Percentiles rank a stretch among this genome's conserved stretches.
Evolutionary conservation across 495 filamentous ascomycete genomes (phyloP).

Genomic region (Beverwykella pulmonaria): DNA sequence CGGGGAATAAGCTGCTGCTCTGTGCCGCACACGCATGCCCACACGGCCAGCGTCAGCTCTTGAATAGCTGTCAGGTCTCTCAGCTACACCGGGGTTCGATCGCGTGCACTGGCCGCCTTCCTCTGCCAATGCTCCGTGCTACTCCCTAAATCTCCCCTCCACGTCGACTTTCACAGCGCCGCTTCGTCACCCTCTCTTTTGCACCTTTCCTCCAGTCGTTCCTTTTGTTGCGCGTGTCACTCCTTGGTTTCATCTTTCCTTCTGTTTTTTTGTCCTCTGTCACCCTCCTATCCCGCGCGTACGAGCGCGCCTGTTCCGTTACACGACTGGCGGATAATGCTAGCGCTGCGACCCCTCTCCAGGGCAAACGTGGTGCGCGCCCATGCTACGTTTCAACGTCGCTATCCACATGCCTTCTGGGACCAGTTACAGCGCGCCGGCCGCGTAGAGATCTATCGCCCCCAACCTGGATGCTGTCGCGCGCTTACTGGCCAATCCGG

Average conservation of each 20-base stretch:
- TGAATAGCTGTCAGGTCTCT: too few relatives aligned
- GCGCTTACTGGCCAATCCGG: slow-evolving; percentile 30
- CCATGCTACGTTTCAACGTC: slow-evolving; percentile 20
- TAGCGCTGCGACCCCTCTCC: slow-evolving; percentile 11
- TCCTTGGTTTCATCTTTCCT: not conserved
- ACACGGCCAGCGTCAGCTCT: not conserved
- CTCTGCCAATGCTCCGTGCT: not conserved
- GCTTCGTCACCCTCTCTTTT: not conserved
- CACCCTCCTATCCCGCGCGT: not conserved
- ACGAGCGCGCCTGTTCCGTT: slow-evolving; percentile 10
- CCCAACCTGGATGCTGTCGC: not conserved
- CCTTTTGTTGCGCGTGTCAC: slow-evolving; percentile 5
- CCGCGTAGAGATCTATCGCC: not conserved
- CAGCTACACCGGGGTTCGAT: not conserved
- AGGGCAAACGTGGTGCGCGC: slow-evolving; percentile 1
- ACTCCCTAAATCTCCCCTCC: not conserved
- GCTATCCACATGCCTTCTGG: not conserved
- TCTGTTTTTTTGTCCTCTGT: not conserved
- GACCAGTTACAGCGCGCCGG: slow-evolving; percentile 19
- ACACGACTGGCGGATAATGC: slow-evolving; percentile 22
- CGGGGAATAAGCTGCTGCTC: not conserved
- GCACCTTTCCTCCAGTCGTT: not conserved
- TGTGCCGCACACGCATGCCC: not conserved
- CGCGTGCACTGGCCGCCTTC: not conserved
- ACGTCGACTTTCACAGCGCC: not conserved